Percentiles rank a stretch among this genome's conserved stretches.
Conservation (phyloP, 805 yeast genomes). For the Pichia insulana region DNA sequence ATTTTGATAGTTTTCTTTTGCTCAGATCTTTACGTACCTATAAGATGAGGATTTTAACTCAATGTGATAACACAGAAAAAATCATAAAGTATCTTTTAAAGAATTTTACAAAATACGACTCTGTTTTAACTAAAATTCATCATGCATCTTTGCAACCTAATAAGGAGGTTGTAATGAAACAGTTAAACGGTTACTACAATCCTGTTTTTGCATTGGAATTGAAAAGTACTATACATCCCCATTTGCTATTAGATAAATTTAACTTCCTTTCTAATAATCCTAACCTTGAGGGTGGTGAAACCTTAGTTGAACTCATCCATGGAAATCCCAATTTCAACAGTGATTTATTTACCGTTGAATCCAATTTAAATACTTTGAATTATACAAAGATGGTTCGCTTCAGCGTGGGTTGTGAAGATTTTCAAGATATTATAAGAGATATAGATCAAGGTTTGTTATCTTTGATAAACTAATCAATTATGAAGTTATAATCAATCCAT, state of each 20-base stretch:
- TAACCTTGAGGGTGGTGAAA: slow-evolving; percentile 41
- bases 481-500: slow-evolving; percentile 2
- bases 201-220: slow-evolving; percentile 42
- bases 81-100: slow-evolving; percentile 32
- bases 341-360: slow-evolving; percentile 1
- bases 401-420: slow-evolving; percentile 47
- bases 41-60: slow-evolving; percentile 41
- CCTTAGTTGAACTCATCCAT: slow-evolving; percentile 40
- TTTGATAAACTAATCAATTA: slow-evolving; percentile 9
- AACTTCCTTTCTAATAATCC: slow-evolving; percentile 43
- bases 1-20: slow-evolving; percentile 40
- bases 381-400: slow-evolving; percentile 32
- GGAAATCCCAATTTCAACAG: slow-evolving; percentile 24
- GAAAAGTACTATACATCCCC: slow-evolving; percentile 30
- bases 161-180: slow-evolving; percentile 29
- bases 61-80: slow-evolving; percentile 36
- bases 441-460: slow-evolving; percentile 32
- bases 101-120: slow-evolving; percentile 28
- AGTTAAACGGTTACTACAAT: slow-evolving; percentile 34
- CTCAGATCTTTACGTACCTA: slow-evolving; percentile 42
- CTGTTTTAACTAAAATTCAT: slow-evolving; percentile 27
- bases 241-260: slow-evolving; percentile 34
- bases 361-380: neutral
- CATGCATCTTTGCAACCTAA: slow-evolving; percentile 43
- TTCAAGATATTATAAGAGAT: slow-evolving; percentile 42